Conservation (phyloP, 2,329 filamentous ascomycete genomes). For the Trichoderma sp. region DNA sequence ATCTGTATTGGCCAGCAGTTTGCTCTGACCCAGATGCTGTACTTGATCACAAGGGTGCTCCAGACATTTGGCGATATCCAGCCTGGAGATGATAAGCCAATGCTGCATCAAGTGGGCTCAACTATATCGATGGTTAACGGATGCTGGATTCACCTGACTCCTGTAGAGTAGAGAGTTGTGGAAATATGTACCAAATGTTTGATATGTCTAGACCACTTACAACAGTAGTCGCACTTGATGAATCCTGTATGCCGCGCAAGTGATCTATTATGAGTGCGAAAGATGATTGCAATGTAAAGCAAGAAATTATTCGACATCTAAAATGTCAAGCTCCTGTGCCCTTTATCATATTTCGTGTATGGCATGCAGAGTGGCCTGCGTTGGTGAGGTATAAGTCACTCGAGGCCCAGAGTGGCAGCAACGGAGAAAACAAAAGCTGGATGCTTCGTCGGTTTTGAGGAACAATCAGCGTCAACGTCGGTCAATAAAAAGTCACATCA, state of each 20-base stretch:
- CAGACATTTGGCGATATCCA: constrained; percentile 35
- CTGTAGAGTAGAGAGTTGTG: constrained; percentile 18
- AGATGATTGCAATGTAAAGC: neutral
- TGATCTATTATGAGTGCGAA: neutral
- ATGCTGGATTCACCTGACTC: constrained; percentile 29
- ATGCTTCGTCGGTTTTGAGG: neutral
- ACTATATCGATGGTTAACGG: constrained; percentile 29
- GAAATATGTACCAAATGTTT: neutral
- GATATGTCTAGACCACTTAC: neutral
- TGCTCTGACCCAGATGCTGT: constrained; percentile 39
- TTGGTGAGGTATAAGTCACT: neutral
- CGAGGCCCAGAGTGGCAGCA: neutral
- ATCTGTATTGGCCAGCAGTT: constrained; percentile 48
- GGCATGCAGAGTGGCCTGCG: neutral
- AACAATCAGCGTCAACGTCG: neutral
- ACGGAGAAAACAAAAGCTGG: neutral
- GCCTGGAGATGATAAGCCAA: constrained; percentile 28
- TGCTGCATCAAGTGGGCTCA: constrained; percentile 28
- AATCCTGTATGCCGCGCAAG: neutral
- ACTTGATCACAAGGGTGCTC: constrained; percentile 36
- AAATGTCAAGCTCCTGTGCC: too few species aligned
- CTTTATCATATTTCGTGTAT: too few species aligned
- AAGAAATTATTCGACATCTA: neutral
- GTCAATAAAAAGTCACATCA: neutral
- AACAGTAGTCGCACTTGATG: neutral